A percentile compares a stretch with the other conserved stretches of the same genome.
Conservation (phyloP, 352 stramenopile genomes). For the Globisporangium splendens region DNA sequence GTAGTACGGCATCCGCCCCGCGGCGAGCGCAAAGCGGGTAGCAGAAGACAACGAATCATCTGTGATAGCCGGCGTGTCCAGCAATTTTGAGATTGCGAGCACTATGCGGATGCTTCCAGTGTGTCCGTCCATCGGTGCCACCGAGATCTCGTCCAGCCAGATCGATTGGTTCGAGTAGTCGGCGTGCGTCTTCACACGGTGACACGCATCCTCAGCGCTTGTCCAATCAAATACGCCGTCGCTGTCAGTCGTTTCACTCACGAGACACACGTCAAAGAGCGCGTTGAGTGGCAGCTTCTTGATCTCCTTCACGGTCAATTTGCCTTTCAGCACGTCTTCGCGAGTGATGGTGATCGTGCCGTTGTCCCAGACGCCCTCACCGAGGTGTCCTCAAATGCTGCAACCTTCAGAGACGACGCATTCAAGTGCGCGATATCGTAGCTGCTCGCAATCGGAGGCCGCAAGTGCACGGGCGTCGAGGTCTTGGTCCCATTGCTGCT, state of each 20-base stretch:
- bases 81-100: constrained; percentile 53
- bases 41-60: background rate
- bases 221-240: constrained; percentile 61
- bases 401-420: constrained; percentile 44
- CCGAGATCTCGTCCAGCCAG: constrained; percentile 45
- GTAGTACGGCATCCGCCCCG: constrained; percentile 57
- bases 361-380: constrained; percentile 67
- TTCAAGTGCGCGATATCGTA: constrained; percentile 46
- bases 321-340: constrained; percentile 55
- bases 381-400: constrained; percentile 50
- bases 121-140: constrained; percentile 32
- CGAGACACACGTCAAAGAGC: constrained; percentile 72
- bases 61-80: constrained; percentile 17
- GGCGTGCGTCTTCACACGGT: constrained; percentile 55
- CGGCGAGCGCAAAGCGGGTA: constrained; percentile 19
- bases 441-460: constrained; percentile 43
- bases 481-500: constrained; percentile 15
- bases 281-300: constrained; percentile 59
- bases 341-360: constrained; percentile 66
- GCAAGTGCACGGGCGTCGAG: constrained; percentile 18
- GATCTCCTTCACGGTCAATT: constrained; percentile 53
- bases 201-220: constrained; percentile 29
- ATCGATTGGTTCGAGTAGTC: constrained; percentile 80
- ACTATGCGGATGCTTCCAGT: constrained; percentile 46
- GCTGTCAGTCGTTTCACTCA: constrained; percentile 64